These are phyloP conservation scores for Solanum chacoense DNA, from an alignment of 305 asterid species.

Conservation along the genomic window DNA sequence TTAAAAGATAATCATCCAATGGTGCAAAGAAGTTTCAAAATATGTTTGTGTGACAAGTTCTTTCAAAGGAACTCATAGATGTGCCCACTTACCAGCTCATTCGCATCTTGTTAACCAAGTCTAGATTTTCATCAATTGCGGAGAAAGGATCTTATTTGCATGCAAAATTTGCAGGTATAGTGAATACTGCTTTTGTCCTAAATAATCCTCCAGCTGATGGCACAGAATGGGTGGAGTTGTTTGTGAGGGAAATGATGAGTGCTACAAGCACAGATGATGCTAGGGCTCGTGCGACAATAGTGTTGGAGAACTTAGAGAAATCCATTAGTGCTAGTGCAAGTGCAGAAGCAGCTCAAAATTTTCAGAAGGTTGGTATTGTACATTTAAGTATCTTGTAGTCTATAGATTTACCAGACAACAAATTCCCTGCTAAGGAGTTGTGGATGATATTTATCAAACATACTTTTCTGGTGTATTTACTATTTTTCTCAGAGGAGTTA, in stretches of 20 bases:
- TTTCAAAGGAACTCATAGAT: neutral
- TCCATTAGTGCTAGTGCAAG: slow-evolving; percentile 37
- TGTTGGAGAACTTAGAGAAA: slow-evolving; percentile 62
- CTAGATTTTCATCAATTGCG: neutral
- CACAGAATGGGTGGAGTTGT: slow-evolving; percentile 65
- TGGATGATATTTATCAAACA: neutral
- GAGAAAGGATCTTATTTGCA: neutral
- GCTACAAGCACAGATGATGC: slow-evolving; percentile 78
- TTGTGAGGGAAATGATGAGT: slow-evolving; percentile 53
- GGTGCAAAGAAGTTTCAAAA: neutral
- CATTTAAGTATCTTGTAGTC: neutral
- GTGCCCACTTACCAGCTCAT: neutral
- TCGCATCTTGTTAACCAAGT: neutral
- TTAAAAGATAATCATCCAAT: neutral
- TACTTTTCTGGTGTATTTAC: neutral
- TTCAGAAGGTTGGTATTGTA: slow-evolving; percentile 39
- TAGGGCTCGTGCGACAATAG: slow-evolving; percentile 40
- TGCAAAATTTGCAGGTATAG: slow-evolving; percentile 16
- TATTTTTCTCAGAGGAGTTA: neutral
- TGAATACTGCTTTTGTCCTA: slow-evolving; percentile 20
- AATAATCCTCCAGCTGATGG: slow-evolving; percentile 43
- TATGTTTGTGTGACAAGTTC: neutral
- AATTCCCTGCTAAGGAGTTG: neutral
- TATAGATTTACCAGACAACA: neutral
- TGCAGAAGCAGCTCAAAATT: slow-evolving; percentile 37